A percentile compares a stretch with the other conserved stretches of the same genome.
Conservation (phyloP, 257 asterid genomes). For the Solanum ahanhuiri region DNA sequence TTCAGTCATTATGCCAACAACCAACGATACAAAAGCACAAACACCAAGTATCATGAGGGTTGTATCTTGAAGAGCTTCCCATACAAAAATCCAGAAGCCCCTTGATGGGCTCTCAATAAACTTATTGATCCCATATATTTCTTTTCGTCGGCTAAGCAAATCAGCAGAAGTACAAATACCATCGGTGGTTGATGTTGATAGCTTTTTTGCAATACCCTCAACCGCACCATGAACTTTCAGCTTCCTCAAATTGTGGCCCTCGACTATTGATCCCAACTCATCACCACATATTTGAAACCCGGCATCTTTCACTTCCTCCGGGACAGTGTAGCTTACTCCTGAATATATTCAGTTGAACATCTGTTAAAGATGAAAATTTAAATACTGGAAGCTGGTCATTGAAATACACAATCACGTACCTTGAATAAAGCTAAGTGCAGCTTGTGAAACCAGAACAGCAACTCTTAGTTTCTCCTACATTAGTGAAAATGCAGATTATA, state of each 20-base stretch:
- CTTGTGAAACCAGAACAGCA: conserved; percentile 83
- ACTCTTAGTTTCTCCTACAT: conserved; percentile 83
- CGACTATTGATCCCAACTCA: conserved; percentile 69
- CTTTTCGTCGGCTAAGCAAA: conserved; percentile 37
- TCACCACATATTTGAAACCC: conserved; percentile 67
- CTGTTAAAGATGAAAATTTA: neutral
- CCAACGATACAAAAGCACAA: conserved; percentile 65
- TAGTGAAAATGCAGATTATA: neutral
- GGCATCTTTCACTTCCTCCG: conserved; percentile 56
- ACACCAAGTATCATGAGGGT: conserved; percentile 90
- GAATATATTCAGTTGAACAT: conserved; percentile 12
- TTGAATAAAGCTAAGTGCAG: conserved; percentile 75
- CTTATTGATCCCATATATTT: conserved; percentile 57
- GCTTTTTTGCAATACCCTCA: conserved; percentile 54
- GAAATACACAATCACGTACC: conserved; percentile 22
- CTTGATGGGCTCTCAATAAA: conserved; percentile 71
- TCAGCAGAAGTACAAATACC: conserved; percentile 54
- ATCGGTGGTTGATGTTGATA: conserved; percentile 38
- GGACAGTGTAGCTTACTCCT: conserved; percentile 65
- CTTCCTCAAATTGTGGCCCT: conserved; percentile 59
- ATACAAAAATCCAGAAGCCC: conserved; percentile 76
- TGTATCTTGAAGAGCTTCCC: conserved; percentile 96
- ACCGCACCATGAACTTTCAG: conserved; percentile 63
- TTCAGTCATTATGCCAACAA: conserved; percentile 79
- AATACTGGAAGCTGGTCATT: neutral